Base-by-base conservation (phyloP, 2,329 filamentous ascomycete species). In the Tolypocladium ovalisporum region DNA sequence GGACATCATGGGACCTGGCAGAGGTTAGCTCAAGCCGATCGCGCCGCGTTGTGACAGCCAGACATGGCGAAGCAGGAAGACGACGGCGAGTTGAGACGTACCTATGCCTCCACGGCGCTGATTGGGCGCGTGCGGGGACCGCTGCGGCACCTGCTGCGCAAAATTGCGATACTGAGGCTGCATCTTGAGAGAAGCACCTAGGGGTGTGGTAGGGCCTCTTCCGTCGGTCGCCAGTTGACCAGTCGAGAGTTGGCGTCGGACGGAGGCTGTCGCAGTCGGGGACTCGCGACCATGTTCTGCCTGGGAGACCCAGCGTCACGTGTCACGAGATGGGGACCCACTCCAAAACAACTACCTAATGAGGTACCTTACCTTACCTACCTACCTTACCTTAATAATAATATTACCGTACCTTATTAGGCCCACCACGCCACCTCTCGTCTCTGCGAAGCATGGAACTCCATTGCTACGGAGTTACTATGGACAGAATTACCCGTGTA, bases 1-100 rank as follows among this genome's bases (percentile, higher is more conserved):
- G 56, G 78, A 77, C 77, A 82, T 81, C 76, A 82, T 82, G 59
- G 79, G 79, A 35, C 79, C 79, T 81, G 64, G 15, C 9, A 56
- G 56, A 54, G 57, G 49, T 59, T 59, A 65, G 59, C 52, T 52
- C 12, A 29, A 54, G 4, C 6, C 29, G 17, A 7, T 39, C 9
- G 27, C 9, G 44, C n/a, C 24, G 13, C n/a, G 4, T 15, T 15
- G 52, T 15, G 35, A 15, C 8, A n/a, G 15, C 56, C n/a, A 6
- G 3, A 9, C 15, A 49, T 8, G 24, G 44, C 12, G 24, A 3
- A 49, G 15, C 24, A 29, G 3, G 24, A 44, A 27, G 24, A n/a
- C n/a, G 44, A 32, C 15, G 44, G 24, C 9, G 27, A 32, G 13
- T 2, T 34, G 32, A 19, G 13, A 70, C 73, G 61, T 73, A 81